Evolutionary conservation across 2,329 filamentous ascomycete genomes (phyloP).

Genomic region (Nannizziopsis arthrosporioides): DNA sequence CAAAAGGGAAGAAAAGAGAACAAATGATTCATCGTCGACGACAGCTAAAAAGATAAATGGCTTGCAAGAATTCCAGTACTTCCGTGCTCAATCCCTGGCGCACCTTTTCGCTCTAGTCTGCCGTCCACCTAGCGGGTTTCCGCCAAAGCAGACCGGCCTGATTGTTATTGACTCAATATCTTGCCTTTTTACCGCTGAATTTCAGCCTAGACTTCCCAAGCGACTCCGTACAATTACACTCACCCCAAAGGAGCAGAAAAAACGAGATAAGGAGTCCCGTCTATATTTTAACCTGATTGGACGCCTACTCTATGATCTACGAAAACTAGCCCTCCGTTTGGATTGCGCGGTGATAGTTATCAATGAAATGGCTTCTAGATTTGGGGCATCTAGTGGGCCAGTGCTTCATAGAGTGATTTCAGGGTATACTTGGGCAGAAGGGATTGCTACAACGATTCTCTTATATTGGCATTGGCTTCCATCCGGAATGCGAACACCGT

Average conservation of each 20-base stretch:
- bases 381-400: conserved; percentile 54
- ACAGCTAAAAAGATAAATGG: not conserved
- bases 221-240: conserved; percentile 28
- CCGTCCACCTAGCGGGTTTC: conserved; percentile 51
- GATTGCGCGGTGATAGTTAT: conserved; percentile 64
- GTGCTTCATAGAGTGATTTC: conserved; percentile 64
- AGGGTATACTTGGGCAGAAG: conserved; percentile 67
- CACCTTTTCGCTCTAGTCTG: conserved; percentile 62
- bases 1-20: not conserved
- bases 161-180: conserved; percentile 71
- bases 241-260: conserved; percentile 19
- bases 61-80: conserved; percentile 40
- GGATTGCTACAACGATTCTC: conserved; percentile 59
- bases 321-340: conserved; percentile 61
- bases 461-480: conserved; percentile 64
- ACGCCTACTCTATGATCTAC: conserved; percentile 48
- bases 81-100: conserved; percentile 47
- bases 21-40: not conserved
- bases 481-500: conserved; percentile 28
- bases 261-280: conserved; percentile 11
- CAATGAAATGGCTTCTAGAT: conserved; percentile 71
- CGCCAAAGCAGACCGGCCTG: conserved; percentile 52
- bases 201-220: conserved; percentile 46
- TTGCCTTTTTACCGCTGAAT: conserved; percentile 62
- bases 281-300: conserved; percentile 50